Base-by-base conservation (phyloP, 148 eudicot species). In the Chenopodium suecicum region DNA sequence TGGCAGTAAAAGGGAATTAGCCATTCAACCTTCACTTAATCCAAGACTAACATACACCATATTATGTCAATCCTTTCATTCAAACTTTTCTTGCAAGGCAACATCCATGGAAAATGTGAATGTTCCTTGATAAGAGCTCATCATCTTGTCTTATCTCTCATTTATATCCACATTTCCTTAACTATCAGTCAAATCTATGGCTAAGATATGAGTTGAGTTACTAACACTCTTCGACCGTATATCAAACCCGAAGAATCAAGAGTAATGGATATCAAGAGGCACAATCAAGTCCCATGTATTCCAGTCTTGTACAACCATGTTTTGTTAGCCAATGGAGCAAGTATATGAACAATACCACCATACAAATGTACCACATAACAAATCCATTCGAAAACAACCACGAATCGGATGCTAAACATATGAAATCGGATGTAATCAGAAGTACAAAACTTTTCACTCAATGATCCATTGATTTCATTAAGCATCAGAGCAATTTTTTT, bases 391-490 rank as follows among this genome's bases (percentile, higher is more conserved):
- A 11, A 71, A 56, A 16, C 23, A 22, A 25, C 27, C 19, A 37
- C 76, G 74, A 54, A 0, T 9, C 29, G 13, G 32, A 17, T 5
- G 19, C 41, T 31, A 2, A 47, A 78, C 6, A 46, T 29, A 5
- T 82, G 19, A 60, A 11, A 73, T 27, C 12, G 34, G 56, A 73
- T 50, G 63, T 29, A 74, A 75, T 67, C 44, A 58, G 23, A 70
- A 23, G 41, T 23, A 74, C 67, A 62, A n/a, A 68, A 20, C 60
- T 3, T 68, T 65, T 23, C 9, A 64, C 5, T 10, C 1, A 14
- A 78, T 54, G 78, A 74, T 83, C 79, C 54, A 48, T 48, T 19
- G 47, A 79, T 58, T 83, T 58, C 71, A 25, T n/a, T 20, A 2
- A 54, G 44, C 63, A 80, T 63, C n/a, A 75, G 23, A 27, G 22